Evolutionary conservation across 495 filamentous ascomycete genomes (phyloP).

Genomic region (Sporormia fimetaria): DNA sequence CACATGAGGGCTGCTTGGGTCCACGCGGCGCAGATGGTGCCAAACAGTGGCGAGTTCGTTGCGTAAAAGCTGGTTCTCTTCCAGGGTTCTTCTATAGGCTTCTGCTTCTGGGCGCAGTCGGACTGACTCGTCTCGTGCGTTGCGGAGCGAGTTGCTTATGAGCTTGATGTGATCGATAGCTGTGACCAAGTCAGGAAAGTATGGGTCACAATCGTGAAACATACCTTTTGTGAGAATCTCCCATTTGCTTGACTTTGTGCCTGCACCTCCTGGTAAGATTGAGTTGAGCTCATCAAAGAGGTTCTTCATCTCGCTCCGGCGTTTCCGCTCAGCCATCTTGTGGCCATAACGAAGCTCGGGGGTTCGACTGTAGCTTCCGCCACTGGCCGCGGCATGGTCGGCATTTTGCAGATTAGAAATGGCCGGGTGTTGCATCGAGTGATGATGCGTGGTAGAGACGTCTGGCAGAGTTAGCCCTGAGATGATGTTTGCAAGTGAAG

Average conservation of each 20-base stretch:
- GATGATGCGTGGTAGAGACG: slow-evolving; percentile 32
- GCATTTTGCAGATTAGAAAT: slow-evolving; percentile 29
- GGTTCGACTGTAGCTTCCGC: slow-evolving; percentile 67
- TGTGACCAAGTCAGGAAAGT: slow-evolving; percentile 11
- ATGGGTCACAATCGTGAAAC: slow-evolving; percentile 7
- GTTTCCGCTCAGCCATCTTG: slow-evolving; percentile 91
- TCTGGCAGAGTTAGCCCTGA: slow-evolving; percentile 21
- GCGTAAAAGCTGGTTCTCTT: slow-evolving; percentile 23
- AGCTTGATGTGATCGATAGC: slow-evolving; percentile 27
- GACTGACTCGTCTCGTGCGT: slow-evolving; percentile 14
- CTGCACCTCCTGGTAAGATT: slow-evolving; percentile 72
- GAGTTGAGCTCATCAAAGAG: slow-evolving; percentile 79
- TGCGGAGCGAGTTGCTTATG: slow-evolving; percentile 12
- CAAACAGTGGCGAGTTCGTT: slow-evolving; percentile 21
- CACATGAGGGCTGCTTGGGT: slow-evolving; percentile 22
- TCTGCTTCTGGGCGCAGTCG: slow-evolving; percentile 23
- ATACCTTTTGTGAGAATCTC: slow-evolving; percentile 92
- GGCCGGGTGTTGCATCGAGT: slow-evolving; percentile 34
- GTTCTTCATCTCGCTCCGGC: slow-evolving; percentile 96
- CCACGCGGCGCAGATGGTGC: slow-evolving; percentile 25
- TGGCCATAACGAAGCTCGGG: slow-evolving; percentile 92
- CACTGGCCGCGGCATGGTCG: slow-evolving; percentile 21
- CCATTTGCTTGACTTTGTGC: slow-evolving; percentile 96
- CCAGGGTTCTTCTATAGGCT: slow-evolving; percentile 14
- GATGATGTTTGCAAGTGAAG: not conserved